A percentile compares a stretch with the other conserved stretches of the same genome.
phyloP scores from a whole-genome alignment of 2,329 filamentous ascomycete species.

The Aspergillus sp. region DNA sequence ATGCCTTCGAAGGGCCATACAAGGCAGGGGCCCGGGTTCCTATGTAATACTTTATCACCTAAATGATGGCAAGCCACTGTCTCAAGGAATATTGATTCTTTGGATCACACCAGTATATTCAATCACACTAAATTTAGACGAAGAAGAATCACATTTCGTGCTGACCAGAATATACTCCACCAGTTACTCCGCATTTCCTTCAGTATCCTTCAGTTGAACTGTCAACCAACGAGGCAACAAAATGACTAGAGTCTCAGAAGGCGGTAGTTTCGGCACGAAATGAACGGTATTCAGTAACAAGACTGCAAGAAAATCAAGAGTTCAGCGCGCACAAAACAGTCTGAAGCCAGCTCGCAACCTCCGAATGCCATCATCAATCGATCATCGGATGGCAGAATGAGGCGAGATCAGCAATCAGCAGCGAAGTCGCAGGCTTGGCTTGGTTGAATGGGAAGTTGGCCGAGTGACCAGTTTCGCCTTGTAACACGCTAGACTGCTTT shows the following conservation, averaged over 20 bases:
- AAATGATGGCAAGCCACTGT: neutral
- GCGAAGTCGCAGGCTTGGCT: neutral
- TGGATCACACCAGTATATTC: neutral
- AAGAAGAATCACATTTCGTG: too few relatives aligned
- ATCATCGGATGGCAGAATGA: neutral
- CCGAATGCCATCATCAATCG: neutral
- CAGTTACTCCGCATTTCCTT: neutral
- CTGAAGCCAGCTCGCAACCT: neutral
- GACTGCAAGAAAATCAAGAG: neutral
- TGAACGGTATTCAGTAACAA: too few relatives aligned
- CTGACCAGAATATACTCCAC: too few relatives aligned
- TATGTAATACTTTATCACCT: neutral
- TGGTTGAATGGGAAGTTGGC: conserved; percentile 3
- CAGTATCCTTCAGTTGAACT: neutral
- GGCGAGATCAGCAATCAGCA: conserved; percentile 3
- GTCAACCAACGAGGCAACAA: neutral
- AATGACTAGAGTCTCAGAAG: neutral
- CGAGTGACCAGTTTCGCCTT: conserved; percentile 6
- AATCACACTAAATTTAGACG: neutral
- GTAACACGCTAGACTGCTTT: conserved; percentile 3
- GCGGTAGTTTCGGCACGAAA: neutral
- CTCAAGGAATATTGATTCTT: neutral
- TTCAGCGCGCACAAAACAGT: neutral
- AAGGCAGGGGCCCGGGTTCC: too few relatives aligned
- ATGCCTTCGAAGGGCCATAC: neutral